Evolutionary conservation across 768 basidiomycete species (phyloP).

Genomic region (Gymnopilus dilepis): DNA sequence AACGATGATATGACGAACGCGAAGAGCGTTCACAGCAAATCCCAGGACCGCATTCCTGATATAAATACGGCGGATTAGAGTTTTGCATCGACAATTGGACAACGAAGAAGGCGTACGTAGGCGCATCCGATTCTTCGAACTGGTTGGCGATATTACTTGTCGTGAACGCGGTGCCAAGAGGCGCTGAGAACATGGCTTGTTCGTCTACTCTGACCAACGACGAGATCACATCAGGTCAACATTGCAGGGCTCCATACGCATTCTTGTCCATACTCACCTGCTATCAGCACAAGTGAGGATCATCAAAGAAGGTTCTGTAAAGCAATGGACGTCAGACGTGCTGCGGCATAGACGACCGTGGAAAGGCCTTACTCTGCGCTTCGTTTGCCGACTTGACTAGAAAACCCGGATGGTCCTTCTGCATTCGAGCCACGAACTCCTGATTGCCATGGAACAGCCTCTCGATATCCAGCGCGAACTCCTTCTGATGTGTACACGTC

Average conservation of each 20-base stretch:
- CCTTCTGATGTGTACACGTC: constrained; percentile 14
- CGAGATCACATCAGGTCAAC: background rate
- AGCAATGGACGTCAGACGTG: background rate
- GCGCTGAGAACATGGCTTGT: constrained; percentile 34
- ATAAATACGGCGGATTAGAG: background rate
- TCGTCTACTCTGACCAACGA: constrained; percentile 34
- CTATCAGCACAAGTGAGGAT: constrained; percentile 39
- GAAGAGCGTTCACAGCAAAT: constrained; percentile 32
- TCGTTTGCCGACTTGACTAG: constrained; percentile 24
- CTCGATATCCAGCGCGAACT: constrained; percentile 12
- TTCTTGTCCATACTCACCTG: constrained; percentile 20
- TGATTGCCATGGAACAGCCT: constrained; percentile 29
- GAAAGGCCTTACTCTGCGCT: constrained; percentile 25
- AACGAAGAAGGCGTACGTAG: constrained; percentile 25
- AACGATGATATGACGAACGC: constrained; percentile 37
- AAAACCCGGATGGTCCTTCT: constrained; percentile 26
- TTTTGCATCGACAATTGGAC: background rate
- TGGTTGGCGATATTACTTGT: constrained; percentile 39
- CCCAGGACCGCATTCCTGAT: constrained; percentile 35
- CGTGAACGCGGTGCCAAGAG: constrained; percentile 38
- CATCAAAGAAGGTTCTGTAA: constrained; percentile 37
- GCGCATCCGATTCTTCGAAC: constrained; percentile 34
- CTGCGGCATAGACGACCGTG: background rate
- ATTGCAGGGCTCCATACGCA: background rate
- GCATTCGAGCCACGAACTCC: constrained; percentile 28